Evolutionary conservation across 2,329 filamentous ascomycete species (phyloP).

Genomic region (Aureobasidium sp.): DNA sequence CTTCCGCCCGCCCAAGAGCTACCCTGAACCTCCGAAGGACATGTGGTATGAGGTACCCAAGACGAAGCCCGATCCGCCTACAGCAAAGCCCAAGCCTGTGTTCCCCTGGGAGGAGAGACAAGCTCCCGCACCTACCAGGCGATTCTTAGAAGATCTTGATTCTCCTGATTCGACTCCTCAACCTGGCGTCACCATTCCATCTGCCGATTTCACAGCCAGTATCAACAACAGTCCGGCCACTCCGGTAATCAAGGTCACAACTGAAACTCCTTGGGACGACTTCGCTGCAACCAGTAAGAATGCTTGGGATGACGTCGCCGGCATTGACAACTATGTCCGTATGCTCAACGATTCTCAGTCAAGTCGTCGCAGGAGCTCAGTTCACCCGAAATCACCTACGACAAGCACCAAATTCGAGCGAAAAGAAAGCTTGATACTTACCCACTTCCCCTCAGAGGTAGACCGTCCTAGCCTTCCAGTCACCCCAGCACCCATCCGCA

Average conservation of each 20-base stretch:
- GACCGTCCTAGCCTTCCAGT: constrained; percentile 86
- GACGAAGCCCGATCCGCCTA: constrained; percentile 47
- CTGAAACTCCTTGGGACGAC: constrained; percentile 60
- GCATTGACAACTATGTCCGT: constrained; percentile 82
- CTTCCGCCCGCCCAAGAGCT: constrained; percentile 68
- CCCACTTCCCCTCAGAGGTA: constrained; percentile 75
- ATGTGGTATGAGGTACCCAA: constrained; percentile 83
- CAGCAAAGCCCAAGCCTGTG: constrained; percentile 57
- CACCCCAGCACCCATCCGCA: constrained; percentile 72
- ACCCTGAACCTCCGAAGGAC: constrained; percentile 75
- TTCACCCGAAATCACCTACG: constrained; percentile 19
- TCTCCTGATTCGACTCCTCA: constrained; percentile 18
- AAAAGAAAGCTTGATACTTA: constrained; percentile 59
- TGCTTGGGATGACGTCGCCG: constrained; percentile 86
- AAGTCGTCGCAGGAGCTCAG: constrained; percentile 39
- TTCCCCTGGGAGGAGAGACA: constrained; percentile 84
- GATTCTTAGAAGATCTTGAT: constrained; percentile 53
- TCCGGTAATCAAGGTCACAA: constrained; percentile 40
- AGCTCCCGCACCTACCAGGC: constrained; percentile 55
- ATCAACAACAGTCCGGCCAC: constrained; percentile 26
- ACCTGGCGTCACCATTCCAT: constrained; percentile 12
- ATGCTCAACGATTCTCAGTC: constrained; percentile 57
- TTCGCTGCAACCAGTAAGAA: constrained; percentile 62
- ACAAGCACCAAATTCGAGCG: constrained; percentile 24
- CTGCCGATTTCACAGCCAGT: not conserved